These are phyloP conservation scores for Amphibolis antarctica DNA, from an alignment of 106 monocot genomes.

Conservation along the genomic window DNA sequence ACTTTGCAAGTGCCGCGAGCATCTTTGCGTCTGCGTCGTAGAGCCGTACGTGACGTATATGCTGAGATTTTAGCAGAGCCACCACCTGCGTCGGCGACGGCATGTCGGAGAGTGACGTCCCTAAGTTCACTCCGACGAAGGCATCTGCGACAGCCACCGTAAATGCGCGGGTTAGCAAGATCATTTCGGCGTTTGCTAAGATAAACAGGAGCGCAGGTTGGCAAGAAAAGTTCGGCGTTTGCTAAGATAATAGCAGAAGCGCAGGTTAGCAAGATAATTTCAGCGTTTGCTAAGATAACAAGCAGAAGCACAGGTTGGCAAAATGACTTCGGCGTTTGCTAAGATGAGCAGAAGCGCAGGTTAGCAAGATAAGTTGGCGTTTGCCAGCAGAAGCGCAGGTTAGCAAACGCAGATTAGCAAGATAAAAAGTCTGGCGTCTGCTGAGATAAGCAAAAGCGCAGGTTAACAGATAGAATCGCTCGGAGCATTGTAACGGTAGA, in stretches of 20 bases:
- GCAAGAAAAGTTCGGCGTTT: too few species aligned
- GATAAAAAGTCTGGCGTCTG: too few species aligned
- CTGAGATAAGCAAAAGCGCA: not conserved
- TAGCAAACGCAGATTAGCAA: not conserved
- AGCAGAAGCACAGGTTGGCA: not conserved
- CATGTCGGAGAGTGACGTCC: conserved; percentile 61
- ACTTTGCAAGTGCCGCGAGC: conserved; percentile 62
- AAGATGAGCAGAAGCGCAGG: not conserved
- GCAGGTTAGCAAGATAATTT: not conserved
- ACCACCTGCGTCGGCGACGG: conserved; percentile 84
- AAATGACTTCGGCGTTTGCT: not conserved
- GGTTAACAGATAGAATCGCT: not conserved
- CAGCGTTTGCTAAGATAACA: not conserved
- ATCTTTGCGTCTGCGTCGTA: conserved; percentile 73
- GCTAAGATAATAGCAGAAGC: not conserved
- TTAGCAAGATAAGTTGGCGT: not conserved
- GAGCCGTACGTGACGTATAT: conserved; percentile 72
- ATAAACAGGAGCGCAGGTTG: not conserved
- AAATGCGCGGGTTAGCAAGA: not conserved
- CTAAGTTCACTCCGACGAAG: conserved; percentile 85
- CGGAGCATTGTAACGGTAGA: not conserved
- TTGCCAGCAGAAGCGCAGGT: not conserved
- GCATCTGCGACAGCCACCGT: conserved; percentile 30
- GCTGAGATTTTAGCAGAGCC: conserved; percentile 61
- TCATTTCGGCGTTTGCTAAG: not conserved